Evolutionary conservation across 768 basidiomycete genomes (phyloP), one percentile per base, ranked within the genome.

Genomic region (Suillus occidentalis): DNA sequence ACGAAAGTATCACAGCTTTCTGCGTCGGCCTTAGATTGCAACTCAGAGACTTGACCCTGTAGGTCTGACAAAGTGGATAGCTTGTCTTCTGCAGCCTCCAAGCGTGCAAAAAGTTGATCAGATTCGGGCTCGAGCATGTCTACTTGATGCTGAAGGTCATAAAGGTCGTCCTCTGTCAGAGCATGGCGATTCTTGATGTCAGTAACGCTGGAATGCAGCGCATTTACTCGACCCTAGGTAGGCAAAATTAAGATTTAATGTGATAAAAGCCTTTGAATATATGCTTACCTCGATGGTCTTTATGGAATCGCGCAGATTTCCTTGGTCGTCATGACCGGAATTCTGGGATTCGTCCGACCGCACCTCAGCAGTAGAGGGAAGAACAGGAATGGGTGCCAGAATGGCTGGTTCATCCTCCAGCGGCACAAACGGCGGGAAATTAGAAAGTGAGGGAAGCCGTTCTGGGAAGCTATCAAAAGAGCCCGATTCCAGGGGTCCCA

Each of bases 101-200:
- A 64, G 16, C 75, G 76, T 45, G 67, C 70, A 20, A 77, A 67
- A 37, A 77, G 50, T 12, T 68, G 60, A n/a, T 75, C 70, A 43
- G 75, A 73, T 34, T 77, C 75, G 1, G 78, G 74, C 34, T 79
- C 76, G 7, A 85, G 70, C 47, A 65, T 75, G 7, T 83, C 80
- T 14, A 84, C 68, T 55, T 80, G 79, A 3, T 69, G 72, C 64
- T 78, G 76, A 28, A 78, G 58, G n/a, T 77, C 76, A 18, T 67
- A 42, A 14, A 79, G 58, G 52, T 79, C 77, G 7, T 73, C 71
- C 55, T 79, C 72, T 6, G 70, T 69, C 28, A 66, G 63, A 0
- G 65, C 39, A 52, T 76, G 75, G 18, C 73, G 73, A 16, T 67
- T 69, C 42, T 65, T 71, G 1, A 77, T 57, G 42, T 65, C 66